Conservation (phyloP, 108 stramenopile species). For the Cyclotella atomus region DNA sequence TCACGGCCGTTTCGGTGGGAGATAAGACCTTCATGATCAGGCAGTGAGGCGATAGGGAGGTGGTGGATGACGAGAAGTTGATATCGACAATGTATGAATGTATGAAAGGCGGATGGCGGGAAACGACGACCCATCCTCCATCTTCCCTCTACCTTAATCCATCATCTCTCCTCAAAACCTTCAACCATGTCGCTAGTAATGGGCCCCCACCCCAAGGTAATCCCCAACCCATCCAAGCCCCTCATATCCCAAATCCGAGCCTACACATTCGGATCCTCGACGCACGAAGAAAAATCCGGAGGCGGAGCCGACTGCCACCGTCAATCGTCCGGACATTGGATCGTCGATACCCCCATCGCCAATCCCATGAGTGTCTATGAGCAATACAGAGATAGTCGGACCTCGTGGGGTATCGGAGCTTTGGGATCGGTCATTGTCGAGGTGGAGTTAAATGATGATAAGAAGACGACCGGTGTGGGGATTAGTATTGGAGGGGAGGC, state of each 20-base stretch:
- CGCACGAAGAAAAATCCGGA: conserved; percentile 55
- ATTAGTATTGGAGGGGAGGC: conserved; percentile 71
- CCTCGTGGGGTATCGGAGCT: conserved; percentile 70
- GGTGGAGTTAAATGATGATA: conserved; percentile 55
- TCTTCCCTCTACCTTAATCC: no score
- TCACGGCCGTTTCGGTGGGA: conserved; percentile 34
- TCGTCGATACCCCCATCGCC: conserved; percentile 63
- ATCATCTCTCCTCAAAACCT: no score
- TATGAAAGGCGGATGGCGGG: no score
- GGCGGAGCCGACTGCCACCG: conserved; percentile 72
- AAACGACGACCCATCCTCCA: no score
- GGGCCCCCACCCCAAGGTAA: conserved; percentile 37
- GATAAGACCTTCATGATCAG: conserved; percentile 30
- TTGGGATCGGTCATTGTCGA: conserved; percentile 67
- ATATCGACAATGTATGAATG: no score
- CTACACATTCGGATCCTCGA: conserved; percentile 54
- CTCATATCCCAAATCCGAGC: conserved; percentile 30
- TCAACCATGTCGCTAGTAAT: conserved; percentile 31
- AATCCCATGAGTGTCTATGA: conserved; percentile 64
- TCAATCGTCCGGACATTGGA: conserved; percentile 65
- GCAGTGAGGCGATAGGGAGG: no score
- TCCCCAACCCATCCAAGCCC: conserved; percentile 15
- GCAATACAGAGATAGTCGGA: conserved; percentile 55
- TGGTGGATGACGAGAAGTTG: no score
- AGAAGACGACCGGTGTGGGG: conserved; percentile 52